Base-by-base conservation (phyloP, 768 basidiomycete species). In the Russula emetica region DNA sequence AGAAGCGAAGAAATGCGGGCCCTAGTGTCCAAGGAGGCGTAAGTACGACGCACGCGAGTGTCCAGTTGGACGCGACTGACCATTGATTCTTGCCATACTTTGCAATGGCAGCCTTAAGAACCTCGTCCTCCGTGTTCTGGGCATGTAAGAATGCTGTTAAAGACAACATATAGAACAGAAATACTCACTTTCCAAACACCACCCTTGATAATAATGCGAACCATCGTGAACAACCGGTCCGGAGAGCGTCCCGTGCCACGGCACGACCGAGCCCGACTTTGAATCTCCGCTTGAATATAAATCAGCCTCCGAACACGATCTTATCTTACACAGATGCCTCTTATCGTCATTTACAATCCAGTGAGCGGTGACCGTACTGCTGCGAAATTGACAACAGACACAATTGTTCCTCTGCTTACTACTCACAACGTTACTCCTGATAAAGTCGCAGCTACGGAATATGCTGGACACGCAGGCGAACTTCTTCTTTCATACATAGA, bases 1-100 rank as follows among this genome's bases (percentile, higher is more conserved):
- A 99, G 85, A 34, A 99, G 81, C 36, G 96, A 98, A 13, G 94
- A 97, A 73, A 99, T 98, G 70, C 96, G 94, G 30, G 96, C 96
- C 95, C 92, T 91, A 53, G 59, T n/a, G 34, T 8, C 49, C 49
- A n/a, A 24, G 55, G 22, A 40, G 18, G 38, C 11, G 58, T 68
- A 52, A 58, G 56, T 53, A 47, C 40, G 45, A 63, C 36, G 59
- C 28, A 40, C 3, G 54, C 8, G 45, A 38, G 20, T 13, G 40
- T 28, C 38, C 61, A 3, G 34, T 13, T 44, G 8, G 38, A 50
- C 38, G 32, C 30, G 11, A 70, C 78, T 45, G 69, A 85, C 90
- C 94, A 96, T 80, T 96, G 94, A 72, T 96, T 95, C 78, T 95
- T 94, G 71, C 93, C 93, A 70, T 95, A 95, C 81, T 95, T 94